Conservation (phyloP, 495 filamentous ascomycete genomes). For the Neurospora hispaniola region DNA sequence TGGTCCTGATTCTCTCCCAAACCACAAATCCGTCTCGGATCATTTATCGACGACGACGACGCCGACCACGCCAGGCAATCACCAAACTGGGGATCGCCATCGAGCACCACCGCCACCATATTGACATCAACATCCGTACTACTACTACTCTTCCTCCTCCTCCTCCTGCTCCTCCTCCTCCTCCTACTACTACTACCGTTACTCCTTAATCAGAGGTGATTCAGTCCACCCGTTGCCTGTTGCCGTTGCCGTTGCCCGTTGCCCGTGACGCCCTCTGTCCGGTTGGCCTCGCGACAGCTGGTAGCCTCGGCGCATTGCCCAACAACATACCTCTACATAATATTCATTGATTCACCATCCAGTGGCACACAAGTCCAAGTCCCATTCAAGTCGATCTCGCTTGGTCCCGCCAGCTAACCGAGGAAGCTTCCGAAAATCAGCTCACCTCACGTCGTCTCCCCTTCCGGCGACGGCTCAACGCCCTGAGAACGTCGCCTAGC, state of each 20-base stretch:
- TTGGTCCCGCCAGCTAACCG: not conserved
- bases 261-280: not conserved
- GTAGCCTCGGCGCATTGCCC: not conserved
- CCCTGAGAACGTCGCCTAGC: constrained; percentile 2
- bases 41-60: not conserved
- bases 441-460: not conserved
- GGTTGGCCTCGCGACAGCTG: not conserved
- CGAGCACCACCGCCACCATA: not conserved
- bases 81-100: not conserved
- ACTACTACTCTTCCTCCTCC: not conserved
- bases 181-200: not conserved
- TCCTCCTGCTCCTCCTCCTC: no score
- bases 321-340: not conserved
- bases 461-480: not conserved
- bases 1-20: not conserved
- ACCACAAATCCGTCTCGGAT: not conserved
- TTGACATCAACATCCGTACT: not conserved
- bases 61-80: not conserved
- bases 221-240: not conserved
- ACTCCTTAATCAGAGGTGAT: not conserved
- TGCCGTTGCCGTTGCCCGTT: not conserved
- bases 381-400: not conserved
- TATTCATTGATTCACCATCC: not conserved
- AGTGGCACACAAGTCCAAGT: not conserved
- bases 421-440: not conserved